Evolutionary conservation across 768 basidiomycete species (phyloP), one percentile per base, ranked within the genome.

Genomic region (Tricholoma matsutake): DNA sequence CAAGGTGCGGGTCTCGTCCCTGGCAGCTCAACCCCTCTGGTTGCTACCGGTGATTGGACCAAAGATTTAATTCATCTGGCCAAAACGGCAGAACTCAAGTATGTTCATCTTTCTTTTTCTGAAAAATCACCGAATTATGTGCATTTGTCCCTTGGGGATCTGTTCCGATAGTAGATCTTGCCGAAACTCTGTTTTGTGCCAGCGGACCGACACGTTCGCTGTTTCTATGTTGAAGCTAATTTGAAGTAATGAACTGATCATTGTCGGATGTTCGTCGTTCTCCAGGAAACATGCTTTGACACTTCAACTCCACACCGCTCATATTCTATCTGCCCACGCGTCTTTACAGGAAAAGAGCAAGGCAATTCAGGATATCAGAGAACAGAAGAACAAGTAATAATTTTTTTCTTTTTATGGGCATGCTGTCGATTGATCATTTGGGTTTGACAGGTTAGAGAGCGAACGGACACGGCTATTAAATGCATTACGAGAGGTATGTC

Each of bases 31-130:
- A 63, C 66, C 5, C 85, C 87, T n/a, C 74, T 92, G 55, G 81
- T 94, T 54, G 90, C 92, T 4, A 87, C 85, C 18, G 92, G 91
- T 8, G 91, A 93, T 72, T 94, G 92, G 92, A 92, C 90, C 28
- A 89, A 88, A 66, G 89, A 92, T 73, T 81, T 94, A 45, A 88
- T 94, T 32, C 89, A 93, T 56, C 81, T 94, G 10, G 92, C 92
- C 6, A 93, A 91, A 76, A 91, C 89, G 1, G 92, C 92, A 8
- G 92, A 94, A 71, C 81, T 94, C 68, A 94, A 94, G 92, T 94
- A 72, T 66, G 89, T 83, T 54, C 52, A 60, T 55, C 49, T 25
- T 59, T 34, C 59, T n/a, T 45, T 39, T 57, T 64, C 56, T 34
- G 37, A 29, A 4, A 25, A 37, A 47, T 56, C 22, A 43, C 37